A percentile compares a stretch with the other conserved stretches of the same genome.
Evolutionary conservation across 140 eudicot genomes (phyloP).

Genomic region (Cichorium intybus): DNA sequence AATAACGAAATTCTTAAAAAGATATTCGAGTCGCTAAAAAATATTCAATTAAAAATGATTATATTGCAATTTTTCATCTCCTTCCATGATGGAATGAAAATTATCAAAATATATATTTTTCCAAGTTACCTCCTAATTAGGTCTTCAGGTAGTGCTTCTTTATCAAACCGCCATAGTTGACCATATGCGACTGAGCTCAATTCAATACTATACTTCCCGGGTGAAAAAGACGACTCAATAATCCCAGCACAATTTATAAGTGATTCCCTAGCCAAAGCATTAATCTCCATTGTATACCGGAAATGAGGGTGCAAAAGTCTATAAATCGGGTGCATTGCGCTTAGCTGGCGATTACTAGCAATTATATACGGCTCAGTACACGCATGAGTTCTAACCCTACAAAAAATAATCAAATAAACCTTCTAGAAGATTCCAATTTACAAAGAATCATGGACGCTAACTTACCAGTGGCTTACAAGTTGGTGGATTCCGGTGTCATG

Average conservation of each 20-base stretch:
- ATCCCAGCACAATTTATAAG: conserved; percentile 56
- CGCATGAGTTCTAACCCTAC: conserved; percentile 71
- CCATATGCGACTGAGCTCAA: conserved; percentile 56
- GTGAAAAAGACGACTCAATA: conserved; percentile 48
- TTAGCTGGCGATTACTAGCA: conserved; percentile 66
- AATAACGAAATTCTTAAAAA: too few species aligned
- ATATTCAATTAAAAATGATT: too few species aligned
- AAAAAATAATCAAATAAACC: conserved; percentile 3
- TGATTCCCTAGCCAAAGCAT: conserved; percentile 60
- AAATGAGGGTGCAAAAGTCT: conserved; percentile 67
- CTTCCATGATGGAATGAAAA: background rate
- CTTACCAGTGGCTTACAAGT: conserved; percentile 55
- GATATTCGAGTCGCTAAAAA: too few species aligned
- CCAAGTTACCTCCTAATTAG: conserved; percentile 54
- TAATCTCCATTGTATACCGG: conserved; percentile 72
- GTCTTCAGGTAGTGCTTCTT: conserved; percentile 58
- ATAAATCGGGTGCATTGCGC: conserved; percentile 66
- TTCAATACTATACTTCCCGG: conserved; percentile 53
- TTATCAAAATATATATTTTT: background rate
- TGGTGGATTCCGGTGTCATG: conserved; percentile 67
- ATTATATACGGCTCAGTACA: conserved; percentile 72
- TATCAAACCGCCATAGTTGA: conserved; percentile 66
- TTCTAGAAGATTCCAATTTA: background rate
- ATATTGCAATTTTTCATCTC: too few species aligned
- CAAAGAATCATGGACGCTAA: background rate